Conservation (phyloP, 805 yeast species). For the Yamadazyma insecticola region DNA sequence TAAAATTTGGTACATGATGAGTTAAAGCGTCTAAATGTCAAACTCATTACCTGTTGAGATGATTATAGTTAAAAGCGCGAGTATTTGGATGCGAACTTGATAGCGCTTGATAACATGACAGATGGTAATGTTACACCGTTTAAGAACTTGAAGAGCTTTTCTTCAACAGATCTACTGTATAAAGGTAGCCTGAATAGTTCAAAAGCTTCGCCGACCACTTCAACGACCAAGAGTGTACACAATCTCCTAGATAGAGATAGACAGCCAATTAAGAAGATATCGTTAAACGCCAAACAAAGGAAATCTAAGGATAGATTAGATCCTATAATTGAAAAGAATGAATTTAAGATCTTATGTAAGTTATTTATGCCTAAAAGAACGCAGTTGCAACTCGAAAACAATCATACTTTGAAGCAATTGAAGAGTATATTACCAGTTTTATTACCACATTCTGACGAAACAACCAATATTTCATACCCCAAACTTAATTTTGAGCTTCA, state of each 20-base stretch:
- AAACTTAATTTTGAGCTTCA: slow-evolving; percentile 32
- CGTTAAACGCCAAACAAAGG: slow-evolving; percentile 2
- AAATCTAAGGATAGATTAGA: slow-evolving; percentile 5
- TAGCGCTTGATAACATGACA: no score
- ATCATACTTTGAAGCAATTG: slow-evolving; percentile 19
- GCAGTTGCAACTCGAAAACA: slow-evolving; percentile 15
- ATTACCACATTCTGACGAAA: slow-evolving; percentile 14
- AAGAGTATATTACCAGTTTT: slow-evolving; percentile 24
- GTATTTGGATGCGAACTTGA: no score
- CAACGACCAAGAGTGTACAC: slow-evolving; percentile 11
- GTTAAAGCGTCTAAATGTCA: slow-evolving; percentile 9
- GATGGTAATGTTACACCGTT: not conserved
- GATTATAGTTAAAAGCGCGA: no score
- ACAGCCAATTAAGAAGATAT: slow-evolving; percentile 1
- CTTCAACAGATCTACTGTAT: slow-evolving; percentile 4
- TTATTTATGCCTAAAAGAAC: slow-evolving; percentile 30
- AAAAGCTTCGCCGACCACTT: slow-evolving; percentile 13
- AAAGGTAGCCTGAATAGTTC: slow-evolving; percentile 6
- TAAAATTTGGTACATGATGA: slow-evolving; percentile 21
- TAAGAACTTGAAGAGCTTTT: slow-evolving; percentile 1
- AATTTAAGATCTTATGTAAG: slow-evolving; percentile 27
- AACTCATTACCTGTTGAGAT: no score
- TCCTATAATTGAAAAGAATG: slow-evolving; percentile 19
- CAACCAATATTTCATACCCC: slow-evolving; percentile 11
- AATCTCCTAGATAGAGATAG: slow-evolving; percentile 9